Percentiles rank a stretch among this genome's conserved stretches.
These are phyloP conservation scores for Neofusicoccum sp. DNA, from an alignment of 2,329 filamentous ascomycete genomes.

Conservation along the genomic window DNA sequence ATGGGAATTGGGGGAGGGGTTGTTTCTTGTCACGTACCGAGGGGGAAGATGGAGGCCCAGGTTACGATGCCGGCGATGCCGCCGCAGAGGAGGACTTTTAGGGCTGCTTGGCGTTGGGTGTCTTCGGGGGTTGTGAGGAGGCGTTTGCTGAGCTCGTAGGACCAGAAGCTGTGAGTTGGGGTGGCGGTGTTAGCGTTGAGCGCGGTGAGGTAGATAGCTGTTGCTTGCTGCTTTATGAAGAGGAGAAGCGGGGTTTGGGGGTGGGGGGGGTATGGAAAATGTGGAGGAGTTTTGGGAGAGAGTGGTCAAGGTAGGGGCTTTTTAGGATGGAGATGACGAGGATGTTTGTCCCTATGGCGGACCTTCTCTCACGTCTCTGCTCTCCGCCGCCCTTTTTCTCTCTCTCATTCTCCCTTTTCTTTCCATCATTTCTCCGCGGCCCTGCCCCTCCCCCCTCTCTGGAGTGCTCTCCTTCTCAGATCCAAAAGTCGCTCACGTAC, in stretches of 20 bases:
- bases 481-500: conserved; percentile 43
- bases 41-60: conserved; percentile 87
- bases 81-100: conserved; percentile 76
- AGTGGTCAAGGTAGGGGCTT: no score
- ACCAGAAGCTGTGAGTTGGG: conserved; percentile 68
- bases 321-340: no score
- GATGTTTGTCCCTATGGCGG: no score
- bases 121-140: conserved; percentile 44
- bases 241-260: neutral
- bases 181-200: neutral
- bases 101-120: conserved; percentile 53
- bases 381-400: neutral
- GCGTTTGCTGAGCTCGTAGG: conserved; percentile 76
- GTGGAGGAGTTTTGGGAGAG: no score
- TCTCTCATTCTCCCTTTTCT: neutral
- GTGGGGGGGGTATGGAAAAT: no score
- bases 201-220: no score
- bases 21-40: conserved; percentile 44
- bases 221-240: neutral
- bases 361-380: neutral
- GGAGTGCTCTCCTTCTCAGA: no score
- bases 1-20: neutral
- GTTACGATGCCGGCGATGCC: conserved; percentile 85
- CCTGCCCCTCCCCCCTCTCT: no score
- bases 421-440: neutral